These are phyloP conservation scores for Paracoccidioides brasiliensis DNA, from an alignment of 2,329 filamentous ascomycete species.

Conservation along the genomic window DNA sequence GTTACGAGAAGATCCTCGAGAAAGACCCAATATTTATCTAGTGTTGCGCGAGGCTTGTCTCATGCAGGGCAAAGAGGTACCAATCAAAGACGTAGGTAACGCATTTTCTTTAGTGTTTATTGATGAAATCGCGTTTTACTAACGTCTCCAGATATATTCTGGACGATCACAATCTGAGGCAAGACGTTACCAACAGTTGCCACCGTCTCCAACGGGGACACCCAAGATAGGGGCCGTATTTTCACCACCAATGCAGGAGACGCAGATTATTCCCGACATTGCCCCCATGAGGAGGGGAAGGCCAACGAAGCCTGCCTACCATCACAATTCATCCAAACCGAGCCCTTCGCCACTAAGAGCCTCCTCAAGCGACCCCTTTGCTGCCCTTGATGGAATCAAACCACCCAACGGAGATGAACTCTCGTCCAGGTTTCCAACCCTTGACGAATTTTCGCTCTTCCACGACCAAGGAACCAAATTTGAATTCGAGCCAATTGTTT, in stretches of 20 bases:
- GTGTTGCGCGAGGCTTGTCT: constrained; percentile 73
- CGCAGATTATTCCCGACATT: constrained; percentile 70
- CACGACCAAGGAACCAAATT: constrained; percentile 77
- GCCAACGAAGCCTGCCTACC: constrained; percentile 42
- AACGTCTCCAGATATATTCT: constrained; percentile 51
- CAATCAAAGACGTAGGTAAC: constrained; percentile 69
- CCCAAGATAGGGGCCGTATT: constrained; percentile 69
- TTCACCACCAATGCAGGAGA: constrained; percentile 57
- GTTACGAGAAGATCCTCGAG: constrained; percentile 69
- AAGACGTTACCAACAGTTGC: constrained; percentile 46
- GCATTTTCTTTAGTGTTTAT: constrained; percentile 3
- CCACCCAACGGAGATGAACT: constrained; percentile 58
- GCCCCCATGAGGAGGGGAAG: constrained; percentile 86
- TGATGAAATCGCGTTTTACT: not conserved
- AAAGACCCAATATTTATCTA: constrained; percentile 86
- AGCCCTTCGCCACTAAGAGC: constrained; percentile 58
- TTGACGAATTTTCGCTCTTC: constrained; percentile 84
- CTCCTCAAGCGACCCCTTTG: constrained; percentile 70
- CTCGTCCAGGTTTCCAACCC: constrained; percentile 70
- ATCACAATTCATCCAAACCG: constrained; percentile 40
- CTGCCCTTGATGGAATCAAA: constrained; percentile 63
- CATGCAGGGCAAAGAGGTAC: constrained; percentile 77
- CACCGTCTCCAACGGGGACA: constrained; percentile 41
- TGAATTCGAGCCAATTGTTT: constrained; percentile 55
- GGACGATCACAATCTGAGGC: constrained; percentile 51